Base-by-base conservation (phyloP, 306 rosid species). In the Quercus rubra region DNA sequence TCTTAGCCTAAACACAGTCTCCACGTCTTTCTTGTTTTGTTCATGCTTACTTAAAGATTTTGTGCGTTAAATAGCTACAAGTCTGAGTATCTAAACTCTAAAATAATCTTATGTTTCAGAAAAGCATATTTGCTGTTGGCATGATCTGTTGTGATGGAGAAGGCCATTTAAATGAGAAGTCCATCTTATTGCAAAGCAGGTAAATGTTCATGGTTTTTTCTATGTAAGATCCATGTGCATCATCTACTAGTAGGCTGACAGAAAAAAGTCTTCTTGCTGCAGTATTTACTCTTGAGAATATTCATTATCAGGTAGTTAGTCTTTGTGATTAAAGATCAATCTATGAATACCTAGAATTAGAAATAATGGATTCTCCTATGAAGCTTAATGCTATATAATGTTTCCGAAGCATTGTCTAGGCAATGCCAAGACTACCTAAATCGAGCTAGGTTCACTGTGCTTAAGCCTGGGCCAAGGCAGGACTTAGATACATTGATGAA, bases 141-240 rank as follows among this genome's bases (percentile, higher is more conserved):
- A 90, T 89, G 98, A 86, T 92, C 70, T 91, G 89, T 83, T 88
- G 94, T 85, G 99, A 95, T 38, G 97, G 93, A 56, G 99, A 92
- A 83, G 98, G 99, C 61, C 97, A 85, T 83, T 82, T 92, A 69
- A 95, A 95, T 0, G 99, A 92, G 83, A 95, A 95, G 82, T 91
- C 97, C 73, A 86, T 87, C 80, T 78, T 95, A 91, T 78, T 95
- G 83, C 99, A 92, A 78, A 85, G 93, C 97, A 95, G 98, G 99
- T 95, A 84, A 81, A 59, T 41, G 46, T 33, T 35, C 57, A 30
- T 71, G 31, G 59, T 75, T 68, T 62, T 51, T 20, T 54, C 41
- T 71, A 10, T 51, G 38, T 51, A 51, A 23, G 17, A n/a, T 51
- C 11, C 67, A 64, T 46, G 46, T 59, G 55, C 52, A 33, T 79